Conservation (phyloP, 495 filamentous ascomycete species). For the Hyaloscypha finlandica region DNA sequence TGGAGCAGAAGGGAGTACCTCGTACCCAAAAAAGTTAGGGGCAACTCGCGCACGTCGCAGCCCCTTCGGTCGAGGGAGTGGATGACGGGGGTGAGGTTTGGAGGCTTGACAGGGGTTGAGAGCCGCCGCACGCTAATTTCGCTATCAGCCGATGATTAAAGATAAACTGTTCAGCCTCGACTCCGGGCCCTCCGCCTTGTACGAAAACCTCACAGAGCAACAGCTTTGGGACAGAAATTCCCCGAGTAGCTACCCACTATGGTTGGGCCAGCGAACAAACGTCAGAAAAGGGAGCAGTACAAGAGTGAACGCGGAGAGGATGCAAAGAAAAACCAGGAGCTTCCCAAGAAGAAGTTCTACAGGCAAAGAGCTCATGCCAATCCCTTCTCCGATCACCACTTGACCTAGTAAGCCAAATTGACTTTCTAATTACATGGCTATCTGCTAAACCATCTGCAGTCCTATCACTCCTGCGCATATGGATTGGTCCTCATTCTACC, state of each 20-base stretch:
- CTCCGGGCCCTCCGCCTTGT: slow-evolving; percentile 4
- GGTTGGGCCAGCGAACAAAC: slow-evolving; percentile 60
- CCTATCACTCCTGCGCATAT: slow-evolving; percentile 79
- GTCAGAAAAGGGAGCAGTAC: slow-evolving; percentile 75
- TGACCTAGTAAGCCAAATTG: slow-evolving; percentile 72
- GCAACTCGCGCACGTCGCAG: background rate
- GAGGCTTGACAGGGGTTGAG: background rate
- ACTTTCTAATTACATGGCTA: background rate
- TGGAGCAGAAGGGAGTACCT: background rate
- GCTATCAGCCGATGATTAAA: background rate
- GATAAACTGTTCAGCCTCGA: slow-evolving; percentile 20
- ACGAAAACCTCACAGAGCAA: background rate
- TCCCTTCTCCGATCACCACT: slow-evolving; percentile 89
- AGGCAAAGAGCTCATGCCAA: slow-evolving; percentile 96
- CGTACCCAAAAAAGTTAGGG: background rate
- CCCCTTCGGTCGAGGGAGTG: background rate
- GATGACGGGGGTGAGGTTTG: background rate
- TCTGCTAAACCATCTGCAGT: slow-evolving; percentile 45
- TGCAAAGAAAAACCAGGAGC: slow-evolving; percentile 41
- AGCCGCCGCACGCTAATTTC: background rate
- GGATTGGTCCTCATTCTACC: slow-evolving; percentile 88
- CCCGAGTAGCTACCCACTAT: slow-evolving; percentile 36
- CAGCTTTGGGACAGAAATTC: background rate
- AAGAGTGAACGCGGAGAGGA: slow-evolving; percentile 49
- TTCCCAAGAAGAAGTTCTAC: slow-evolving; percentile 94